Evolutionary conservation across 108 stramenopile species (phyloP).

Genomic region (Aurantiochytrium sp.): DNA sequence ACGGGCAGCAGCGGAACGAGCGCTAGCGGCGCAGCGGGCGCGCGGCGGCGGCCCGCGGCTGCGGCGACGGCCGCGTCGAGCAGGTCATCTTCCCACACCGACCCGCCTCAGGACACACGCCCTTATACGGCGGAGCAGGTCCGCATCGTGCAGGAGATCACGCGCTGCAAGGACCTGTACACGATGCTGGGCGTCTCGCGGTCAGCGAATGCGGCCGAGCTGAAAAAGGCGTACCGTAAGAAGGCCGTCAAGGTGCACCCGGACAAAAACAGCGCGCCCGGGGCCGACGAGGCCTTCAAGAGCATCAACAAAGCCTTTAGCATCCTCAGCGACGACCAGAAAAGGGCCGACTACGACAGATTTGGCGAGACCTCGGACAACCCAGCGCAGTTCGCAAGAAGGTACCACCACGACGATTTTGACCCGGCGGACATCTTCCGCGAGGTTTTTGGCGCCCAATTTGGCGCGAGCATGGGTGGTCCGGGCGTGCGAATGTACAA

Average conservation of each 20-base stretch:
- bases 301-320: background rate
- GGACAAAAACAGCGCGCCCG: conserved; percentile 32
- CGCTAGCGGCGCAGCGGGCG: background rate
- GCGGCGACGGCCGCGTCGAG: background rate
- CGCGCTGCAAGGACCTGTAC: conserved; percentile 30
- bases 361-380: conserved; percentile 23
- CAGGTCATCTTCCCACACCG: background rate
- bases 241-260: conserved; percentile 26
- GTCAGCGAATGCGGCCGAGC: background rate
- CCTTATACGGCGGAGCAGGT: conserved; percentile 9
- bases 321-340: conserved; percentile 12
- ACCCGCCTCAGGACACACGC: background rate
- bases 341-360: background rate
- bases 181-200: conserved; percentile 7
- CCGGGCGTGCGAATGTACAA: background rate
- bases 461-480: background rate
- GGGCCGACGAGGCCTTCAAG: conserved; percentile 31
- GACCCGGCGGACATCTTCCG: conserved; percentile 18
- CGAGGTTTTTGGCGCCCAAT: conserved; percentile 8
- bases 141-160: background rate
- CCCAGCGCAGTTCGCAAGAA: conserved; percentile 16
- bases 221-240: conserved; percentile 35
- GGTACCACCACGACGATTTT: background rate
- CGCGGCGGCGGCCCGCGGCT: background rate
- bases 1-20: background rate